phyloP scores from a whole-genome alignment of 805 yeast genomes.

The Blastobotrys americana region DNA sequence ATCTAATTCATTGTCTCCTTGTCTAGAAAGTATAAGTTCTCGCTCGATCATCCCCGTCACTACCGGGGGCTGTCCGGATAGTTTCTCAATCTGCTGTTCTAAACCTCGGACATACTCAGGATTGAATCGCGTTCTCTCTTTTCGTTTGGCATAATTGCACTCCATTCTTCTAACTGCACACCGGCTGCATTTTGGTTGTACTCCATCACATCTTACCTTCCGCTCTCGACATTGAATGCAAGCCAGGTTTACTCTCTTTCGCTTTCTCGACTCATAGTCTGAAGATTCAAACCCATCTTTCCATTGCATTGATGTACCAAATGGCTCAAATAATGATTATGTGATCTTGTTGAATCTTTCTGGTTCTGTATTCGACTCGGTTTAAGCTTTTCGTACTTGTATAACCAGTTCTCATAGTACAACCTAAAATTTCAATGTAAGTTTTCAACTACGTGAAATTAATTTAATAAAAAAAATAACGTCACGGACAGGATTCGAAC shows the following conservation, averaged over 20 bases:
- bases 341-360: too few relatives aligned
- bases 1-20: too few relatives aligned
- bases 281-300: background rate
- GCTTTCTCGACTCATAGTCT: background rate
- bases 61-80: background rate
- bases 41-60: background rate
- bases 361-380: too few relatives aligned
- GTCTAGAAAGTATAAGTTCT: background rate
- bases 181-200: constrained; percentile 12
- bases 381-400: too few relatives aligned
- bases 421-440: too few relatives aligned
- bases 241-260: constrained; percentile 7
- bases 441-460: too few relatives aligned
- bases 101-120: constrained; percentile 10
- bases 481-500: constrained; percentile 99
- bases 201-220: constrained; percentile 15
- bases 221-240: constrained; percentile 14
- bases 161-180: constrained; percentile 5
- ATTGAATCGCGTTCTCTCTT: constrained; percentile 4
- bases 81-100: constrained; percentile 5
- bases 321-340: too few relatives aligned
- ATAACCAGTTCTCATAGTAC: too few relatives aligned
- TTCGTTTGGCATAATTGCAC: constrained; percentile 7
- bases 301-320: too few relatives aligned
- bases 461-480: constrained; percentile 57